Evolutionary conservation across 2,329 filamentous ascomycete genomes (phyloP), one percentile per base, ranked within the genome.

Genomic region (Neonectria magnoliae): DNA sequence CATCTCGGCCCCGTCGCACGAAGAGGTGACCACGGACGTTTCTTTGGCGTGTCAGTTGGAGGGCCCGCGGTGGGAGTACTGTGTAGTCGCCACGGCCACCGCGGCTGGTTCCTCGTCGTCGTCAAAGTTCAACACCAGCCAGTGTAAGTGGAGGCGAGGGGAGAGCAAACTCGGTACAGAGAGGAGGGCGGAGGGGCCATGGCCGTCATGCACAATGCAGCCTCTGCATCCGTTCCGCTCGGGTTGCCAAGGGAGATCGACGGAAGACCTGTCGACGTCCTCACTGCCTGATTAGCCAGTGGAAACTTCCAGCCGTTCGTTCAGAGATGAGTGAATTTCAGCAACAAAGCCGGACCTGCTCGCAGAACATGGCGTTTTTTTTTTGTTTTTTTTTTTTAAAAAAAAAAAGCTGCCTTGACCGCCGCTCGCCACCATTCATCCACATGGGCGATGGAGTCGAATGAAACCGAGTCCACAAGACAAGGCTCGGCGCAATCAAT

Each of bases 161-260:
- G 31, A 42, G 38, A 41, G 36, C 36, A 38, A 38, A 38, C 36
- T 38, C 11, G 29, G 29, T 29, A 38, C 36, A 38, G 38, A 27
- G 45, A 55, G 55, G 33, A 29, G 9, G 42, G 33, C 25, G 59
- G 59, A 55, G 59, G 59, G 60, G 60, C 54, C 29, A 27, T 52
- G 54, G 54, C 48, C 29, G 20, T 52, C 36, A 56, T 57, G 60
- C 45, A 52, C 53, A 57, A 62, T 62, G 59, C 59, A 62, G 27
- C 10, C 27, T 45, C 45, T 61, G 59, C 45, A 45, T 38, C 51
- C 42, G 44, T 55, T 51, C 56, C 51, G 31, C 25, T 27, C 53
- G 22, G 36, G 60, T 63, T 59, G 60, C 55, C 55, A 59, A 64
- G 61, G 61, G 61, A 59, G 61, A 64, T 59, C 47, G 22, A 52